Percentiles rank a stretch among this genome's conserved stretches.
Evolutionary conservation across 805 yeast species (phyloP).

Genomic region (Phaffomyces thermotolerans): DNA sequence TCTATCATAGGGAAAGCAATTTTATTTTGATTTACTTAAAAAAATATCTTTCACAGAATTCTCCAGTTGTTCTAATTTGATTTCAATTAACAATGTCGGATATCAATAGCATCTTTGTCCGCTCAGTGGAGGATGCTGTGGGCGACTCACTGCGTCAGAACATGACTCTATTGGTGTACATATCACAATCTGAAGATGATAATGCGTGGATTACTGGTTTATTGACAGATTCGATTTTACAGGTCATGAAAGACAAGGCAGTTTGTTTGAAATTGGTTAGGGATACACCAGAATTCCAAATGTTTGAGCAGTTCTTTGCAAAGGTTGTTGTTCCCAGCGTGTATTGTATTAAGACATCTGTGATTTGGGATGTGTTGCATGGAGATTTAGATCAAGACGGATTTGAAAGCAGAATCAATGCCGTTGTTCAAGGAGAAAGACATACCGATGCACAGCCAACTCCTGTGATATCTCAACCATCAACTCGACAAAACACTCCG

Average conservation of each 20-base stretch:
- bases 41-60: background rate
- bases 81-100: slow-evolving; percentile 7
- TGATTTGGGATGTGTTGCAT: slow-evolving; percentile 36
- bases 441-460: slow-evolving; percentile 5
- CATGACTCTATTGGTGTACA: slow-evolving; percentile 35
- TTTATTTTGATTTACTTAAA: background rate
- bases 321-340: slow-evolving; percentile 46
- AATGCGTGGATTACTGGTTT: slow-evolving; percentile 19
- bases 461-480: background rate
- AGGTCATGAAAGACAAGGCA: slow-evolving; percentile 21
- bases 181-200: slow-evolving; percentile 18
- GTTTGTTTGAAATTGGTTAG: slow-evolving; percentile 35
- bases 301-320: slow-evolving; percentile 52
- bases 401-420: slow-evolving; percentile 18
- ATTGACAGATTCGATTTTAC: slow-evolving; percentile 11
- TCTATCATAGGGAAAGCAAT: background rate
- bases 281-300: slow-evolving; percentile 36
- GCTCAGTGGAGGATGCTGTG: slow-evolving; percentile 34
- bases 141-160: slow-evolving; percentile 28
- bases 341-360: slow-evolving; percentile 43
- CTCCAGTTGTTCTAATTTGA: no score
- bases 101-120: slow-evolving; percentile 16
- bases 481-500: background rate
- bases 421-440: slow-evolving; percentile 3
- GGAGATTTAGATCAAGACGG: slow-evolving; percentile 24